A percentile compares a stretch with the other conserved stretches of the same genome.
These are phyloP conservation scores for Candida dajiaensis DNA, from an alignment of 805 yeast species.

Conservation along the genomic window DNA sequence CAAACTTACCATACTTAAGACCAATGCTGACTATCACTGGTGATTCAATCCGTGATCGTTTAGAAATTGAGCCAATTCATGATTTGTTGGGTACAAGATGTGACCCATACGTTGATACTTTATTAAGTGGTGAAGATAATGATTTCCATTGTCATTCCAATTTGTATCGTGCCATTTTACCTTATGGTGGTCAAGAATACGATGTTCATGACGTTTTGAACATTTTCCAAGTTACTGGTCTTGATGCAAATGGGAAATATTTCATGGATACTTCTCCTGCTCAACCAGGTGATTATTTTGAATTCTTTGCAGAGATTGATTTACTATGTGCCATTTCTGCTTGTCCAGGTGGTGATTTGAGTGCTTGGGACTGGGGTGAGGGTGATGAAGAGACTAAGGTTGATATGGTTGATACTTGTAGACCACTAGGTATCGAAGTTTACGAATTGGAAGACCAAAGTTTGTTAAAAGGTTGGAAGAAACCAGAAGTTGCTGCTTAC, in stretches of 20 bases:
- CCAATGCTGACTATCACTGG: constrained; percentile 61
- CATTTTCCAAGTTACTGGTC: constrained; percentile 65
- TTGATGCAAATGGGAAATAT: constrained; percentile 59
- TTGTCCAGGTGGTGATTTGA: constrained; percentile 67
- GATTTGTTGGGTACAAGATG: constrained; percentile 65
- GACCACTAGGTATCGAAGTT: constrained; percentile 60
- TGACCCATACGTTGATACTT: constrained; percentile 62
- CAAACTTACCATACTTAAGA: constrained; percentile 57
- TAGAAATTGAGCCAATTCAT: constrained; percentile 59
- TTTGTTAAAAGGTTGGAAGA: constrained; percentile 43
- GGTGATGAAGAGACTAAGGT: constrained; percentile 37
- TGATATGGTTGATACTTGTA: constrained; percentile 55
- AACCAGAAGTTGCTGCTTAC: constrained; percentile 46
- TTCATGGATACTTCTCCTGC: constrained; percentile 71
- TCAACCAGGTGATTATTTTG: constrained; percentile 51
- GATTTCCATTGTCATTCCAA: constrained; percentile 67
- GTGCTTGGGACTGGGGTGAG: constrained; percentile 71
- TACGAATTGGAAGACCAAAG: constrained; percentile 43
- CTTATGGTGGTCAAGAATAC: constrained; percentile 55
- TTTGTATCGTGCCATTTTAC: constrained; percentile 51
- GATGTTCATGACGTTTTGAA: constrained; percentile 67
- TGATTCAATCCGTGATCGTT: constrained; percentile 52
- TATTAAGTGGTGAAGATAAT: constrained; percentile 57
- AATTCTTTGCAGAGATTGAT: constrained; percentile 62
- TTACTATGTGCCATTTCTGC: constrained; percentile 58